Percentiles rank a stretch among this genome's conserved stretches.
phyloP scores from a whole-genome alignment of 371 early-diverging fungal species.

The Lichtheimia ornata region DNA sequence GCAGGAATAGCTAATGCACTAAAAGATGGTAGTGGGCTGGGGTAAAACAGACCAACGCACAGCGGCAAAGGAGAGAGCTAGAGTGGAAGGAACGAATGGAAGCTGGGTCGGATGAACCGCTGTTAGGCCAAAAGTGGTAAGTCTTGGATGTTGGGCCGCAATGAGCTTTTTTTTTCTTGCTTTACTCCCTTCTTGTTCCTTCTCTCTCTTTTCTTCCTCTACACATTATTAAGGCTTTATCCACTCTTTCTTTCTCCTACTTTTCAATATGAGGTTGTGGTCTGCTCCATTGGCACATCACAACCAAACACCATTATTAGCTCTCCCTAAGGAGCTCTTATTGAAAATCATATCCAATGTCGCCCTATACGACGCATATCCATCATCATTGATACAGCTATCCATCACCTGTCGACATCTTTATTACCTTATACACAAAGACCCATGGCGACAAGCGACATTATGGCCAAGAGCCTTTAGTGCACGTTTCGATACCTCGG shows the following conservation, averaged over 20 bases:
- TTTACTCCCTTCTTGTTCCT: constrained; percentile 9
- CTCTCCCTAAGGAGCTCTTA: constrained; percentile 42
- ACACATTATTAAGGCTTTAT: not conserved
- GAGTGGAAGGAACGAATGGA: no score
- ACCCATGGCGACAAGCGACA: constrained; percentile 29
- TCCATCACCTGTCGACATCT: constrained; percentile 39
- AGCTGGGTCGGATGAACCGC: not conserved
- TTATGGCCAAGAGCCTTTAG: constrained; percentile 44
- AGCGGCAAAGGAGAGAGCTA: not conserved
- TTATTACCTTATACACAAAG: constrained; percentile 35
- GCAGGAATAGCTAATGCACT: not conserved
- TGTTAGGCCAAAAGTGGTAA: constrained; percentile 3
- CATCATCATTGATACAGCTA: constrained; percentile 33
- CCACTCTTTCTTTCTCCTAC: constrained; percentile 4
- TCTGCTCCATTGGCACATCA: constrained; percentile 10
- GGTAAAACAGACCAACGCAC: not conserved
- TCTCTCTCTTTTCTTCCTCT: constrained; percentile 1
- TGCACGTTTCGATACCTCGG: constrained; percentile 39
- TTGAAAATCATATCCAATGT: constrained; percentile 33
- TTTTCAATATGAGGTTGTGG: constrained; percentile 1
- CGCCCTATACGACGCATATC: constrained; percentile 26
- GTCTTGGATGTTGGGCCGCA: not conserved
- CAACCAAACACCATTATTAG: constrained; percentile 18
- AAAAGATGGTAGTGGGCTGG: constrained; percentile 1
- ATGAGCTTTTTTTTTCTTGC: constrained; percentile 7